Conservation (phyloP, 352 stramenopile species). For the Phytophthora sp. region DNA sequence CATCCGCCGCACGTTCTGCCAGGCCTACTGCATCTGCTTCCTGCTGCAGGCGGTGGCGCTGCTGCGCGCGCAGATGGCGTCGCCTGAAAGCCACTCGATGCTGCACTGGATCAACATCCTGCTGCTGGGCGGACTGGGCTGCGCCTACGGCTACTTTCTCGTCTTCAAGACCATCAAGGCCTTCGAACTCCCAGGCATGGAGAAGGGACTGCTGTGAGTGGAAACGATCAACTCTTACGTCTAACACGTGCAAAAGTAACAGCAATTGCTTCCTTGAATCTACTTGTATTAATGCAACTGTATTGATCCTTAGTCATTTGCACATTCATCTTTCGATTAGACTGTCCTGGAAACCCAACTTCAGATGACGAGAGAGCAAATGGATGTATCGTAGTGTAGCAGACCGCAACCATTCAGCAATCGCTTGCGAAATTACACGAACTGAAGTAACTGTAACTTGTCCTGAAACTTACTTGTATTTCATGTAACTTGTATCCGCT, state of each 20-base stretch:
- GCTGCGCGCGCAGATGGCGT: slow-evolving; percentile 71
- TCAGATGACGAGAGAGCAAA: no score
- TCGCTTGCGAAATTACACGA: no score
- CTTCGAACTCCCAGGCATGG: slow-evolving; percentile 78
- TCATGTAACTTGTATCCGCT: slow-evolving; percentile 19
- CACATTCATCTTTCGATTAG: no score
- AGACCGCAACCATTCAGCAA: no score
- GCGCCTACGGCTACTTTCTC: slow-evolving; percentile 85
- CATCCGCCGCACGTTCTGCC: slow-evolving; percentile 86
- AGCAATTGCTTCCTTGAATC: slow-evolving; percentile 5
- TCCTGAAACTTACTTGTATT: slow-evolving; percentile 14
- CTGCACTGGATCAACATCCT: slow-evolving; percentile 88
- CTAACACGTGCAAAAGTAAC: background rate
- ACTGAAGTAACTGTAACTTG: background rate
- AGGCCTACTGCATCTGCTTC: slow-evolving; percentile 90
- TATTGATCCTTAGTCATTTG: no score
- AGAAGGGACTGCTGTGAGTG: slow-evolving; percentile 57
- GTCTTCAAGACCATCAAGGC: slow-evolving; percentile 90
- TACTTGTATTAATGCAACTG: slow-evolving; percentile 32
- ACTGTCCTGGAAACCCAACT: no score
- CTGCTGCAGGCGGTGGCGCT: slow-evolving; percentile 75
- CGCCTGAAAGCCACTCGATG: slow-evolving; percentile 78
- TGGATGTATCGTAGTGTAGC: no score
- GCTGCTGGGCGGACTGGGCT: slow-evolving; percentile 64
- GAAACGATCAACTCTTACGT: background rate